Base-by-base conservation (phyloP, 2,329 filamentous ascomycete genomes). In the Xylaria sp. region DNA sequence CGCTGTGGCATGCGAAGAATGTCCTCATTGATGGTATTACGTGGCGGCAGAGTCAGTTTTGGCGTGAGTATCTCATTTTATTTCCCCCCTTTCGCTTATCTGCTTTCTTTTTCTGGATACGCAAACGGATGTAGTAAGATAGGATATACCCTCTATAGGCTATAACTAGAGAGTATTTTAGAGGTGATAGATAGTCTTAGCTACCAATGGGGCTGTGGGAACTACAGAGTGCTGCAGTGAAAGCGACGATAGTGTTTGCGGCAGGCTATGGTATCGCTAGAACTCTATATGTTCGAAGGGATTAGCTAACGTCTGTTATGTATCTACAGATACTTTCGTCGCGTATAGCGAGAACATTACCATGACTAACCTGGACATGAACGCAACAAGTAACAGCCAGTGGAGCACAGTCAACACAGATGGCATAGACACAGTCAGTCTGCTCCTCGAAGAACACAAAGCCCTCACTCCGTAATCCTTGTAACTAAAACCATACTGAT, bases 311-410 rank as follows among this genome's bases (percentile, higher is more conserved):
- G 9, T 23, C 27, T 2, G 9, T n/a, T 6, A 18, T 27, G 1
- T 60, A 29, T 47, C 12, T 16, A 47, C 29, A 76, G 75, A 77
- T 37, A 77, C 75, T 4, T 78, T 78, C 69, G 69, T 78, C n/a
- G 83, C 83, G 21, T 78, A 85, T 66, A 83, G 81, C 50, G 78
- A 83, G 69, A 85, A 86, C 66, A 79, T 86, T 62, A 85, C 83
- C 12, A 83, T 86, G 79, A 84, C 82, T 10, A 86, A 86, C 67
- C 76, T 86, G n/a, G 83, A 84, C 61, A 85, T 86, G 80, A 84
- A 84, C 70, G 80, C 84, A 0, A 82, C 80, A 2, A 84, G 81
- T 40, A 79, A 79, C 62, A 82, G 81, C 32, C 78, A 81, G 63
- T 84, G 81, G 80, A 79, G 73, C 44, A 83, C 83, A 1, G 81